Evolutionary conservation across 805 yeast genomes (phyloP).

Genomic region (Dipodascopsis uninucleata): DNA sequence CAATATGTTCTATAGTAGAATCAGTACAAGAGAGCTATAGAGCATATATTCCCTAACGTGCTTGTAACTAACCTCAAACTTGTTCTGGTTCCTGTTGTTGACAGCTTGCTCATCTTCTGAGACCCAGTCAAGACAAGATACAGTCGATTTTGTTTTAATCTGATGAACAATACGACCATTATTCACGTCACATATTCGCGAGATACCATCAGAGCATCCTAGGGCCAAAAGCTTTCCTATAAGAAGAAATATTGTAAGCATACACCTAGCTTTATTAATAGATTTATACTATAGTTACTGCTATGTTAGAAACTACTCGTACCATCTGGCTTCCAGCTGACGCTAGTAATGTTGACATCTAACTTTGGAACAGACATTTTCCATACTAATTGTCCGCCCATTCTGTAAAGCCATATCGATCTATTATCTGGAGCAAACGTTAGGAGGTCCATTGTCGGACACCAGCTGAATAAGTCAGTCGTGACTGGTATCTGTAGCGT

Average conservation of each 20-base stretch:
- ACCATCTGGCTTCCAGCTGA: slow-evolving; percentile 29
- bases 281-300: background rate
- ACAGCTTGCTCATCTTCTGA: slow-evolving; percentile 7
- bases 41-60: background rate
- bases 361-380: slow-evolving; percentile 8
- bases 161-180: slow-evolving; percentile 16
- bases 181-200: slow-evolving; percentile 23
- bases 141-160: slow-evolving; percentile 1
- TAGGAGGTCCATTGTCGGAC: slow-evolving; percentile 27
- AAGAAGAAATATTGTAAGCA: background rate
- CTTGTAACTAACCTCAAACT: slow-evolving; percentile 10
- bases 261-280: background rate
- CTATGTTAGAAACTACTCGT: background rate
- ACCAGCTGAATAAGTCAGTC: slow-evolving; percentile 20
- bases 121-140: slow-evolving; percentile 18
- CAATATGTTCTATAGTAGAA: slow-evolving; percentile 5
- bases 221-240: slow-evolving; percentile 22
- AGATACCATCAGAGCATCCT: slow-evolving; percentile 20
- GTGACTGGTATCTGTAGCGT: slow-evolving; percentile 15
- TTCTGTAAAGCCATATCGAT: slow-evolving; percentile 22
- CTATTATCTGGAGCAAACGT: slow-evolving; percentile 19
- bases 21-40: background rate
- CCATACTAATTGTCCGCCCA: slow-evolving; percentile 29
- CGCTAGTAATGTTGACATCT: slow-evolving; percentile 1
- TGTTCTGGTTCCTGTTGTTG: slow-evolving; percentile 2